Base-by-base conservation (phyloP, 106 monocot species). In the Gastrodia elata region DNA sequence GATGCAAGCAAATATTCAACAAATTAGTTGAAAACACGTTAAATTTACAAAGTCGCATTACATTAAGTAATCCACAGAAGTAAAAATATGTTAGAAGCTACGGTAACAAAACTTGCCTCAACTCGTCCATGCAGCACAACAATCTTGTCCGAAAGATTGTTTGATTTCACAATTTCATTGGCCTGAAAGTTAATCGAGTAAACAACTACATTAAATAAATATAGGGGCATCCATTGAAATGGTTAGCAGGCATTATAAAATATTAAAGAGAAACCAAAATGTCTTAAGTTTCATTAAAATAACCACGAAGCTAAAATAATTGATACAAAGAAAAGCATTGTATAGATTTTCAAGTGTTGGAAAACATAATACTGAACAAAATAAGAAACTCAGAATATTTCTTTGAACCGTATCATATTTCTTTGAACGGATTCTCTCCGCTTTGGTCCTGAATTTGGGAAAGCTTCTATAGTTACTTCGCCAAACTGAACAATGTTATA, bases 71-170 rank as follows among this genome's bases (percentile, higher is more conserved):
- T 61, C 32, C 27, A n/a, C n/a, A n/a, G n/a, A 61, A 30, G 30
- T 61, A 32, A 59, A 59, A 65, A 5, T 64, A 40, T 69, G 25
- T 40, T 5, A 26, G 40, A 69, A 4, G 10, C n/a, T 39, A 10
- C 26, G 40, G 40, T 69, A 40, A 69, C 3, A 9, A 38, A 70
- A 13, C 49, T 75, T 86, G 90, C 97, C 88, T 97, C 97, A 70
- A 97, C 87, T 72, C 97, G 90, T 48, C 88, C 90, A 84, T 90
- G 97, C 58, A 97, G 77, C 39, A 97, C 97, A 71, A 90, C 83
- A 74, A 97, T 74, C 84, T 73, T 90, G 69, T 90, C 93, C n/a
- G 83, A 84, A 39, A 97, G 83, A 83, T 91, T 83, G 76, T 97
- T 97, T 78, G 83, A 90, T 80, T 82, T 93, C n/a, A 93, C 93